These are phyloP conservation scores for Staphylotrichum longicolle DNA, from an alignment of 495 filamentous ascomycete genomes.

Conservation along the genomic window DNA sequence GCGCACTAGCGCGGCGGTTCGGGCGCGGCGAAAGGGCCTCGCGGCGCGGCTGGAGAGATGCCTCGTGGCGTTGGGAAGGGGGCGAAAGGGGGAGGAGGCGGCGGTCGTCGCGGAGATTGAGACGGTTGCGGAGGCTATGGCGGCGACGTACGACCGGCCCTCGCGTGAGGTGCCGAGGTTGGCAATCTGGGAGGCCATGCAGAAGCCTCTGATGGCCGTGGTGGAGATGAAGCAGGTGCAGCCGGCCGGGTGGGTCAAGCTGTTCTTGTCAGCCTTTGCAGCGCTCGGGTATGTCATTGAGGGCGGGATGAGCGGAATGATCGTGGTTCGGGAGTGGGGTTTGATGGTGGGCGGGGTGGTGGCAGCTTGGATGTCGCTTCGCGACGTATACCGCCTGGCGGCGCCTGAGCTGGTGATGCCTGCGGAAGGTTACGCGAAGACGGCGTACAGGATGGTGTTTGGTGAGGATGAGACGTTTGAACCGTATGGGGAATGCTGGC, in stretches of 20 bases:
- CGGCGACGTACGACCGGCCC: conserved; percentile 35
- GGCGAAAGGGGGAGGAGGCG: conserved; percentile 10
- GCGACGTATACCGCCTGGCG: conserved; percentile 29
- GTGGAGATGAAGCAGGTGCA: conserved; percentile 16
- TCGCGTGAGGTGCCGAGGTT: conserved; percentile 33
- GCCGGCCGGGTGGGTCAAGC: conserved; percentile 29
- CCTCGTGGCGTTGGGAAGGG: not conserved
- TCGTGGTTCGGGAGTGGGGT: conserved; percentile 47
- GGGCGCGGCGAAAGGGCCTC: not conserved
- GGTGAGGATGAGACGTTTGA: conserved; percentile 48
- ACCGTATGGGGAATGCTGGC: not conserved
- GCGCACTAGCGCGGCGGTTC: not conserved
- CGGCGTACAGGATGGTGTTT: conserved; percentile 41
- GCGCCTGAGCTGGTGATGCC: conserved; percentile 31
- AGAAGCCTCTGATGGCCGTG: conserved; percentile 31
- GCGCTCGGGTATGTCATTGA: conserved; percentile 45
- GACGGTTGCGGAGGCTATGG: conserved; percentile 24
- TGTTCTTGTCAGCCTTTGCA: conserved; percentile 34
- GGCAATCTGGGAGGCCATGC: conserved; percentile 28
- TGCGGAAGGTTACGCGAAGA: conserved; percentile 37
- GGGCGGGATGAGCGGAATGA: conserved; percentile 26
- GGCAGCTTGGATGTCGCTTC: conserved; percentile 40
- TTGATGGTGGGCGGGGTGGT: conserved; percentile 32
- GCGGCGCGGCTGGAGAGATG: not conserved
- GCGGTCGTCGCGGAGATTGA: conserved; percentile 13